phyloP scores from a whole-genome alignment of 1,139 yeast species.

The Pichia sp. region DNA sequence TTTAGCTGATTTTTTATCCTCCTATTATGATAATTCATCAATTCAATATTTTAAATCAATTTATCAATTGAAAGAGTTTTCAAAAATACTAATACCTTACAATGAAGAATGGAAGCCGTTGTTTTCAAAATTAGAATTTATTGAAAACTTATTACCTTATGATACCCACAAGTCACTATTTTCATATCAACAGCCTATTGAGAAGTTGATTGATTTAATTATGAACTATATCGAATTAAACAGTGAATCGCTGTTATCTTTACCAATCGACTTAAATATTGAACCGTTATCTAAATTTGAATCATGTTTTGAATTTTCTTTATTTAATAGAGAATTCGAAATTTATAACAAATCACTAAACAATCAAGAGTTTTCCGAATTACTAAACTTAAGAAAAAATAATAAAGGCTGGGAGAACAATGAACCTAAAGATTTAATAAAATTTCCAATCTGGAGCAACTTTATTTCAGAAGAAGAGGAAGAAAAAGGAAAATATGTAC shows the following conservation, averaged over 20 bases:
- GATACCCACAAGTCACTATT: not conserved
- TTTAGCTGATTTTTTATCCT: not conserved
- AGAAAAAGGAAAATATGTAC: not conserved
- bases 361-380: not conserved
- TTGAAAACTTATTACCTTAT: conserved; percentile 1
- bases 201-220: not conserved
- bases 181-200: not conserved
- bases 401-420: not conserved
- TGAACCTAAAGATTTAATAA: not conserved
- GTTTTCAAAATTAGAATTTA: not conserved
- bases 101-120: conserved; percentile 1
- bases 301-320: not conserved
- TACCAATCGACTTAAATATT: not conserved
- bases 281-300: not conserved
- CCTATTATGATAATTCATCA: not conserved
- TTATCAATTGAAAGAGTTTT: not conserved
- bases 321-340: conserved; percentile 5
- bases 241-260: conserved; percentile 2
- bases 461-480: not conserved
- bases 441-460: not conserved
- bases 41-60: not conserved
- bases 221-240: conserved; percentile 2
- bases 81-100: not conserved
- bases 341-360: not conserved
- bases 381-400: not conserved